Base-by-base conservation (phyloP, 2,329 filamentous ascomycete species). In the Teratosphaeriaceae sp. region DNA sequence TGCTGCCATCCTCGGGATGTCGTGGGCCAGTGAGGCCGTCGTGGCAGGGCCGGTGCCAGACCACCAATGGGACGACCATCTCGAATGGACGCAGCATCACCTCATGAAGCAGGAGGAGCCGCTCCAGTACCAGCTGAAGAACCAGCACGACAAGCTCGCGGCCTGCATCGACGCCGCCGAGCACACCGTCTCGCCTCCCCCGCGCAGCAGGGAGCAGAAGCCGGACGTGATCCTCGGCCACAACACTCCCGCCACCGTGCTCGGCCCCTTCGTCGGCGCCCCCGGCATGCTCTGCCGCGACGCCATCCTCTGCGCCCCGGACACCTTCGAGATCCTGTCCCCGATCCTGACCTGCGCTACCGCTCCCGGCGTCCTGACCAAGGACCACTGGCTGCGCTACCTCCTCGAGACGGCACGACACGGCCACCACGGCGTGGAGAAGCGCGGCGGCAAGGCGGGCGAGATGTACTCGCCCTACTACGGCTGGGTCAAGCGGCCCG, bases 1-100 rank as follows among this genome's bases (percentile, higher is more conserved):
- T 4, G 23, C 41, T 7, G 41, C 41, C 16, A 8, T 38, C 7
- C 5, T 26, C 5, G 33, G 21, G 12, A 43, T 43, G 41, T 22
- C 20, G 21, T 43, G 41, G 33, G 41, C 41, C 23, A 29, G 16
- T 8, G 5, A 5, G 5, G 12, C 35, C 19, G 21, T 23, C 12
- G 24, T 20, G 22, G 19, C 5, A 3, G 5, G 3, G 9, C 11
- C 9, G 5, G 8, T 5, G 20, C 20, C 7, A 15, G 5, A 8
- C 5, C 6, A 23, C 7, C 4, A 16, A 3, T 12, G 4, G 3
- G 13, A 15, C 16, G 35, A 38, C n/a, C n/a, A 15, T 38, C n/a
- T 23, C 8, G 22, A 18, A 11, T 38, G 20, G 22, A 23, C 35
- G 35, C 35, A 15, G 19, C 19, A 38, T 13, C 35, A 23, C 18